phyloP scores from a whole-genome alignment of 352 stramenopile genomes.

The Stramenopiles sp. region DNA sequence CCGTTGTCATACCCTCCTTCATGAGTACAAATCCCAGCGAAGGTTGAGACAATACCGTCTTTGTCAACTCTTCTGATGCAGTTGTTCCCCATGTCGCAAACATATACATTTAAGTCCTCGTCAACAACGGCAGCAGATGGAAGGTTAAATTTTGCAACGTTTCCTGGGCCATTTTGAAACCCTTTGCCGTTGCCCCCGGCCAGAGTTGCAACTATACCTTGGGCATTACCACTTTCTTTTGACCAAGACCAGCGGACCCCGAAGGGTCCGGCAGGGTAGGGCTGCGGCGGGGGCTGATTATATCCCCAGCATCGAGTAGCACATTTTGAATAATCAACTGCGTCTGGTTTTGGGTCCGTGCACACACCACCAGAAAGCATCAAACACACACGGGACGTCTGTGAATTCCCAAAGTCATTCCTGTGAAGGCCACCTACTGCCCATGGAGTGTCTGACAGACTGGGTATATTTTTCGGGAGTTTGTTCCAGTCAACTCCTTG shows the following conservation, averaged over 20 bases:
- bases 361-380: slow-evolving; percentile 61
- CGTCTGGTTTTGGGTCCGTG: slow-evolving; percentile 38
- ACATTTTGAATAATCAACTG: slow-evolving; percentile 64
- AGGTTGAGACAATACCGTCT: no score
- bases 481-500: slow-evolving; percentile 54
- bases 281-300: slow-evolving; percentile 23
- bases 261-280: slow-evolving; percentile 21
- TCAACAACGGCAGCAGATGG: slow-evolving; percentile 72
- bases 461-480: slow-evolving; percentile 65
- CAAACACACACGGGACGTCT: slow-evolving; percentile 54
- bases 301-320: slow-evolving; percentile 71
- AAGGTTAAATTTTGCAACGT: slow-evolving; percentile 53
- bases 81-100: slow-evolving; percentile 82
- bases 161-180: slow-evolving; percentile 42
- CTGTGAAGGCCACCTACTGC: slow-evolving; percentile 57
- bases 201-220: slow-evolving; percentile 66
- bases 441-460: slow-evolving; percentile 72
- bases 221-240: slow-evolving; percentile 38
- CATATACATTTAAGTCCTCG: slow-evolving; percentile 67
- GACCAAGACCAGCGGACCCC: slow-evolving; percentile 17
- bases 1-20: no score
- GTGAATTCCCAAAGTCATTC: slow-evolving; percentile 64
- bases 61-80: no score
- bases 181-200: slow-evolving; percentile 48
- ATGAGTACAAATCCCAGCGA: no score